Conservation (phyloP, 768 basidiomycete genomes). For the Inosperma sp. region DNA sequence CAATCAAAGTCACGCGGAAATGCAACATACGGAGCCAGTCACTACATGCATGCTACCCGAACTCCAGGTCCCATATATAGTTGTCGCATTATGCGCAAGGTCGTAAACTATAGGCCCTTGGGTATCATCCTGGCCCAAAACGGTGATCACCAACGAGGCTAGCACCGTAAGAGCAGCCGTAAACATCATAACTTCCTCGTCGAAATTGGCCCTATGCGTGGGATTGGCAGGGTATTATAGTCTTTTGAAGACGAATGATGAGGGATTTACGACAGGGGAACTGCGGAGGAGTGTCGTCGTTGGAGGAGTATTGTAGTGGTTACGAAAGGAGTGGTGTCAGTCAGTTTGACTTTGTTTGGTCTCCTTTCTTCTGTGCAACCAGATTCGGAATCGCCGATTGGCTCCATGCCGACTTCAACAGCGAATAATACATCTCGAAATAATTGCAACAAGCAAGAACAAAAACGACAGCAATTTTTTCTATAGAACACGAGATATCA, state of each 20-base stretch:
- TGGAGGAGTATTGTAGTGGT: conserved; percentile 15
- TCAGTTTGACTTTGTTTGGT: conserved; percentile 30
- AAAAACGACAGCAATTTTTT: conserved; percentile 9
- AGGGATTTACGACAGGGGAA: conserved; percentile 12
- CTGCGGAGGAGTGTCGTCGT: conserved; percentile 23
- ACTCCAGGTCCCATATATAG: conserved; percentile 79
- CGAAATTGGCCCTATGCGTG: background rate
- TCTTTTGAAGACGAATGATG: conserved; percentile 11
- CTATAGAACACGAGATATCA: conserved; percentile 29
- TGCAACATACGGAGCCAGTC: conserved; percentile 73
- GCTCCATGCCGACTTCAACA: too few relatives aligned
- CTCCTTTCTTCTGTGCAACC: conserved; percentile 16
- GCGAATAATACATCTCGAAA: too few relatives aligned
- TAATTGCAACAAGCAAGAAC: conserved; percentile 18
- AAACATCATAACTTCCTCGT: conserved; percentile 34
- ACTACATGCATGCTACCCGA: conserved; percentile 70
- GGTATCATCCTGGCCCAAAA: conserved; percentile 29
- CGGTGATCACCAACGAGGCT: conserved; percentile 34
- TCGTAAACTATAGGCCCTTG: conserved; percentile 36
- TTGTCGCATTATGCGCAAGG: conserved; percentile 58
- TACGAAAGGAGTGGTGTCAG: conserved; percentile 28
- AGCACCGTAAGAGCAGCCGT: conserved; percentile 37
- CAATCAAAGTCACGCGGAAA: background rate
- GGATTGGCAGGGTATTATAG: background rate
- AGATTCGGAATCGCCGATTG: background rate